Evolutionary conservation across 352 stramenopile genomes (phyloP).

Genomic region (Blastocystis sp.): DNA sequence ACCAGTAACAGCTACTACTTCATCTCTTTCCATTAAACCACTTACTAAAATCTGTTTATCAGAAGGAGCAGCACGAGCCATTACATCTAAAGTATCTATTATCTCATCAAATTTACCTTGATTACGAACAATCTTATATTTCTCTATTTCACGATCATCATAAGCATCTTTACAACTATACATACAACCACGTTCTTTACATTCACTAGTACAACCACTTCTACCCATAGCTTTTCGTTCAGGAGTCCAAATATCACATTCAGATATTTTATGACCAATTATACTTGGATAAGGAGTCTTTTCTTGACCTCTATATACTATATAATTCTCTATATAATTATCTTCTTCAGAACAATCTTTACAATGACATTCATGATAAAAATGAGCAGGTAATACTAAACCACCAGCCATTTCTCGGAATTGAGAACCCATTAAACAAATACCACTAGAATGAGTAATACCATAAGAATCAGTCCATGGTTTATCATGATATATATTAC

Average conservation of each 20-base stretch:
- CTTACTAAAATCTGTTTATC: constrained; percentile 88
- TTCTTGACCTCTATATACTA: constrained; percentile 43
- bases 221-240: constrained; percentile 7
- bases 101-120: constrained; percentile 41
- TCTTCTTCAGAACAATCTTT: constrained; percentile 53
- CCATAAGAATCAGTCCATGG: constrained; percentile 33
- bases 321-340: constrained; percentile 50
- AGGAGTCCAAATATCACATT: constrained; percentile 14
- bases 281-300: constrained; percentile 27
- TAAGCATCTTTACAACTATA: constrained; percentile 15
- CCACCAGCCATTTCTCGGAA: constrained; percentile 56
- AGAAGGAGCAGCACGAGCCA: constrained; percentile 74
- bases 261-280: constrained; percentile 8
- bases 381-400: constrained; percentile 17
- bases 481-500: constrained; percentile 62
- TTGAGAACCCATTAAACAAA: constrained; percentile 67
- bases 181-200: constrained; percentile 26
- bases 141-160: constrained; percentile 12
- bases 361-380: constrained; percentile 33
- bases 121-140: constrained; percentile 15
- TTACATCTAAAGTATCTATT: constrained; percentile 57
- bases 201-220: constrained; percentile 16
- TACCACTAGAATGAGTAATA: constrained; percentile 41
- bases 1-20: constrained; percentile 91
- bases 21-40: constrained; percentile 46